These are phyloP conservation scores for Citrus maxima DNA, from an alignment of 345 rosid genomes.

Conservation along the genomic window DNA sequence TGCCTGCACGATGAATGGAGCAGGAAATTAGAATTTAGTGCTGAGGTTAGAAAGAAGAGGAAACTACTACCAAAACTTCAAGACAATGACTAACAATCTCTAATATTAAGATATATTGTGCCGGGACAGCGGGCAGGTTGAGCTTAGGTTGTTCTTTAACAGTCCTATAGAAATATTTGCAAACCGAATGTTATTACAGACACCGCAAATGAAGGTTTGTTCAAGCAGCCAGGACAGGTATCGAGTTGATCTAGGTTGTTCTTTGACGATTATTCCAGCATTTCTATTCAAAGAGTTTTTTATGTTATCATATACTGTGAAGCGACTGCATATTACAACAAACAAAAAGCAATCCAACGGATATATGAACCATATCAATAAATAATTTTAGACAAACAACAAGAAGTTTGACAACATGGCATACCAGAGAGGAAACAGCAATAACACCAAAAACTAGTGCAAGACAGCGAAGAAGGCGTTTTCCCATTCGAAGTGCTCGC, in stretches of 20 bases:
- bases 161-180: too few relatives aligned
- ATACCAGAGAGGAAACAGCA: slow-evolving; percentile 84
- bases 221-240: neutral
- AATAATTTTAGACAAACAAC: neutral
- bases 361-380: neutral
- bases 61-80: neutral
- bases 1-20: slow-evolving; percentile 51
- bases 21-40: neutral
- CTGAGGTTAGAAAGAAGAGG: neutral
- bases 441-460: slow-evolving; percentile 81
- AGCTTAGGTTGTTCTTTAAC: too few relatives aligned
- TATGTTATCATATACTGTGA: neutral
- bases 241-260: neutral
- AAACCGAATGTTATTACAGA: too few relatives aligned
- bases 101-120: too few relatives aligned
- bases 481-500: slow-evolving; percentile 72
- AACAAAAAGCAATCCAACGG: neutral
- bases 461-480: slow-evolving; percentile 84
- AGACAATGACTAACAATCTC: neutral
- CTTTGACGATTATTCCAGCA: neutral
- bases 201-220: neutral
- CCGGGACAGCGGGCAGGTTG: too few relatives aligned
- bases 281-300: neutral
- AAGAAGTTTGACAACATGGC: slow-evolving; percentile 16
- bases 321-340: neutral